Base-by-base conservation (phyloP, 2,329 filamentous ascomycete genomes). In the Arachnomyces sp. region DNA sequence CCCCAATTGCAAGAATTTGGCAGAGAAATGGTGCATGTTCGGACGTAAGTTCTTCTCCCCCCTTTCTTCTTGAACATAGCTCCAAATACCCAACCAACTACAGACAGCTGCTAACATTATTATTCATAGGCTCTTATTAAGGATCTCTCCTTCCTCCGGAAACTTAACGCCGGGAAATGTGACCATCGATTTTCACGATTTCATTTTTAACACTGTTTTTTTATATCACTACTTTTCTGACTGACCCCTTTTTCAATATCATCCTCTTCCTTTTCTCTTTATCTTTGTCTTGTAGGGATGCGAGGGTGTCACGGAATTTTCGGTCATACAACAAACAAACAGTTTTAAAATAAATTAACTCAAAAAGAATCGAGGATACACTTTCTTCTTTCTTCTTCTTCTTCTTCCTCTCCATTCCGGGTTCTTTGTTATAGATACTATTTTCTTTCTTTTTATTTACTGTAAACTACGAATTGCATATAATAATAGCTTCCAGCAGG, bases 11-110 rank as follows among this genome's bases (percentile, higher is more conserved):
- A 71, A 72, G 45, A 73, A 72, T 48, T 68, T 79, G 37, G 90
- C 90, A 13, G 79, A 90, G 72, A 77, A 82, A 56, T 96, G 86
- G 84, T 85, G 86, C 64, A 84, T 95, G 81, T 96, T 95, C 66
- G 90, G 90, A 56, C 75, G 84, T 68, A 83, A 57, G 62, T 57
- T 35, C 8, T 14, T 31, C 28, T 28, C 16, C 32, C 12, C 17
- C 17, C 28, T 17, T 25, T 18, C 33, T 5, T 9, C 5, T 25
- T 5, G 5, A 25, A 25, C 9, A 5, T 25, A 9, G 9, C 5
- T 25, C 21, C 21, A n/a, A n/a, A n/a, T n/a, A n/a, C n/a, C n/a
- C n/a, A n/a, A n/a, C n/a, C n/a, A n/a, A 29, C 12, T 8, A 40
- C 5, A 14, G 21, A 21, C 18, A 31, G 40, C 44, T 34, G 39